These are phyloP conservation scores for Dictyostelium discoideum DNA, from an alignment of 78 protist species.

Conservation along the genomic window dicty_2.7 NC_007088.5:5776501-5777000, in stretches of 20 bases:
- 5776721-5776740: background rate
- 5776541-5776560: background rate
- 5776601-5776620: background rate
- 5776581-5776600: slow-evolving; percentile 2
- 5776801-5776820: background rate
- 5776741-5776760: background rate
- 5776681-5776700: background rate
- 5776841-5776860: slow-evolving; percentile 3
- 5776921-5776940: background rate
- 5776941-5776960: background rate
- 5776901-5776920: background rate
- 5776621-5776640: background rate
- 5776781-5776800: background rate
- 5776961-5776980: background rate
- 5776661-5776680: slow-evolving; percentile 7
- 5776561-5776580: background rate
- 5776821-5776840: background rate
- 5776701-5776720: background rate
- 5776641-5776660: slow-evolving; percentile 1
- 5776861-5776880: background rate
- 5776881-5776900: background rate
- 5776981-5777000: background rate
- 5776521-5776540: slow-evolving; percentile 2
- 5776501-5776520: slow-evolving; percentile 41
- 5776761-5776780: background rate